These are phyloP conservation scores for Prunus yedoensis DNA, from an alignment of 331 rosid species.

Conservation along the genomic window DNA sequence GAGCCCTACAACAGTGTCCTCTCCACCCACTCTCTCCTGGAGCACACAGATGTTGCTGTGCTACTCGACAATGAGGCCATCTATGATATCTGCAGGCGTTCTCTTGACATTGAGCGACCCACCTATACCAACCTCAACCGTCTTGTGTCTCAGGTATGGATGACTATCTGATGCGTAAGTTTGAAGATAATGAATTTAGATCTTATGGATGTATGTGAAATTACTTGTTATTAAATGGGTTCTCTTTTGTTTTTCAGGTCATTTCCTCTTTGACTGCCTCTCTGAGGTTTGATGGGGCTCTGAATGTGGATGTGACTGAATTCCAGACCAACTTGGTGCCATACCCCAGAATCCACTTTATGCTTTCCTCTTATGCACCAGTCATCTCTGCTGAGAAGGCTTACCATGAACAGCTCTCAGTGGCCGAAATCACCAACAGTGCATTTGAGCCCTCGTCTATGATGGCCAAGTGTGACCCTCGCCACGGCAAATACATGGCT, in stretches of 20 bases:
- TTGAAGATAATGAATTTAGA: background rate
- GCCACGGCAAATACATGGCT: slow-evolving; percentile 93
- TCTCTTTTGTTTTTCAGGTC: slow-evolving; percentile 46
- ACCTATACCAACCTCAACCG: slow-evolving; percentile 48
- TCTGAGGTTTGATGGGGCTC: slow-evolving; percentile 80
- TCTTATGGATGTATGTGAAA: background rate
- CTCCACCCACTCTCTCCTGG: slow-evolving; percentile 44
- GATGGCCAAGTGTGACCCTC: slow-evolving; percentile 97
- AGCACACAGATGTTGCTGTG: slow-evolving; percentile 44
- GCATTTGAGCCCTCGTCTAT: slow-evolving; percentile 90
- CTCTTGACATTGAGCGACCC: slow-evolving; percentile 45
- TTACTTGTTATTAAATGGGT: background rate
- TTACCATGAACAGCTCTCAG: slow-evolving; percentile 85
- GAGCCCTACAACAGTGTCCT: slow-evolving; percentile 50
- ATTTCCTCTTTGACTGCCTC: slow-evolving; percentile 91
- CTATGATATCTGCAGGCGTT: slow-evolving; percentile 48
- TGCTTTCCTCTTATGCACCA: slow-evolving; percentile 92
- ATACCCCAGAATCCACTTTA: slow-evolving; percentile 85
- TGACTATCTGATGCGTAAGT: background rate
- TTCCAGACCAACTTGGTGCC: slow-evolving; percentile 94
- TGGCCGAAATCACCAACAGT: slow-evolving; percentile 87
- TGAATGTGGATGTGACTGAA: slow-evolving; percentile 88
- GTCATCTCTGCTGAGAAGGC: slow-evolving; percentile 89
- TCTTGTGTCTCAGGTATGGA: slow-evolving; percentile 39
- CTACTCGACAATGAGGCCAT: slow-evolving; percentile 44